phyloP scores from a whole-genome alignment of 2,329 filamentous ascomycete species.

The Arthrinium puccinioides region DNA sequence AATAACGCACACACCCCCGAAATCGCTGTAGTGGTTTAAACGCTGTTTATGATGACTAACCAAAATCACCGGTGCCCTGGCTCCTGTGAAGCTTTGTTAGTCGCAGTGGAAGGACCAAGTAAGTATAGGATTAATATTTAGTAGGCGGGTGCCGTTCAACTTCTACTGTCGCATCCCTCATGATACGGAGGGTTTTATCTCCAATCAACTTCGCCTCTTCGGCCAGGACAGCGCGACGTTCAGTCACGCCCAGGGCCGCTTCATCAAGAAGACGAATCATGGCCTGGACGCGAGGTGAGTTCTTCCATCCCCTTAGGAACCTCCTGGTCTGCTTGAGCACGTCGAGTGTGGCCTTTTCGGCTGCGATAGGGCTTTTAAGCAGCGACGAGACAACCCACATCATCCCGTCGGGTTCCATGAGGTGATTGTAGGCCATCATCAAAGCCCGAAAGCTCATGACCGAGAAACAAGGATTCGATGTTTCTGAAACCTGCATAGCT shows the following conservation, averaged over 20 bases:
- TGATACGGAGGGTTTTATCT: conserved; percentile 16
- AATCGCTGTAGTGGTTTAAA: too few species aligned
- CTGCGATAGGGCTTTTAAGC: conserved; percentile 10
- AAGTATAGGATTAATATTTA: too few species aligned
- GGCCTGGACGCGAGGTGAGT: background rate
- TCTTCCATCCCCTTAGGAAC: conserved; percentile 7
- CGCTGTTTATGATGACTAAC: too few species aligned
- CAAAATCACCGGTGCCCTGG: too few species aligned
- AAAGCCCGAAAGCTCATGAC: conserved; percentile 13
- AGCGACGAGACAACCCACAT: conserved; percentile 14
- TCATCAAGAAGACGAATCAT: conserved; percentile 11
- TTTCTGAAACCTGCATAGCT: conserved; percentile 15
- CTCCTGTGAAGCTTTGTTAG: too few species aligned
- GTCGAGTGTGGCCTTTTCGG: conserved; percentile 12
- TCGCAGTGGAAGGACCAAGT: too few species aligned
- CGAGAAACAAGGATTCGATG: conserved; percentile 18
- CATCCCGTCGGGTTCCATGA: conserved; percentile 13
- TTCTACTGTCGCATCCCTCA: conserved; percentile 18
- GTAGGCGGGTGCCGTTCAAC: background rate
- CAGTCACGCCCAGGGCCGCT: conserved; percentile 6
- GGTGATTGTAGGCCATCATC: conserved; percentile 15
- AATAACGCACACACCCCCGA: too few species aligned
- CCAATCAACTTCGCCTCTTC: conserved; percentile 12
- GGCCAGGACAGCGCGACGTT: conserved; percentile 9
- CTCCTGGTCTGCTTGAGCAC: conserved; percentile 15